Conservation (phyloP, 805 yeast genomes). For the Blastobotrys attinorum region DNA sequence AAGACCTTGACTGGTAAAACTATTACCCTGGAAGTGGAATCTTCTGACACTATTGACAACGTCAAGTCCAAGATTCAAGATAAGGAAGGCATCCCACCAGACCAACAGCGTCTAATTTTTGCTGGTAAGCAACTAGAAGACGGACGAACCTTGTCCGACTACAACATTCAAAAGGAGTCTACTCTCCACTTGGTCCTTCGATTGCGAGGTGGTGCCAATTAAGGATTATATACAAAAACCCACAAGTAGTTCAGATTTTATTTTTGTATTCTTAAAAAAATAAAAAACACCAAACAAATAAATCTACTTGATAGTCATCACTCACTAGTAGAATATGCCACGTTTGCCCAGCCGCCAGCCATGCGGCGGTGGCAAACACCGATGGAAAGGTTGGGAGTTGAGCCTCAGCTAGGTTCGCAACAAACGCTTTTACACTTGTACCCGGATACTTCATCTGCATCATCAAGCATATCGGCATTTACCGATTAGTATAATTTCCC, state of each 20-base stretch:
- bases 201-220: slow-evolving; percentile 76
- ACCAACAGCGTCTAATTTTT: slow-evolving; percentile 98
- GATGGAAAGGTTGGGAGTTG: no score
- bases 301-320: neutral
- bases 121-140: slow-evolving; percentile 99
- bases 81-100: slow-evolving; percentile 99
- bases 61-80: slow-evolving; percentile 98
- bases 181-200: slow-evolving; percentile 93
- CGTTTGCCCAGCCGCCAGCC: neutral
- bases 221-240: neutral
- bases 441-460: no score
- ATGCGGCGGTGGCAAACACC: no score
- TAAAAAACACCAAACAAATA: no score
- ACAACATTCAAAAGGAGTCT: slow-evolving; percentile 99
- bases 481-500: no score
- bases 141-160: slow-evolving; percentile 97
- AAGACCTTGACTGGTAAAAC: slow-evolving; percentile 99
- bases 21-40: slow-evolving; percentile 97
- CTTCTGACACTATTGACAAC: slow-evolving; percentile 97
- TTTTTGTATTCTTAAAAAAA: no score
- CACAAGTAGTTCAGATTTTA: neutral
- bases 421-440: no score
- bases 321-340: neutral
- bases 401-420: no score
- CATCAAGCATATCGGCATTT: no score